Evolutionary conservation across 352 stramenopile genomes (phyloP), one percentile per base, ranked within the genome.

Genomic region (Phytophthora gonapodyides): DNA sequence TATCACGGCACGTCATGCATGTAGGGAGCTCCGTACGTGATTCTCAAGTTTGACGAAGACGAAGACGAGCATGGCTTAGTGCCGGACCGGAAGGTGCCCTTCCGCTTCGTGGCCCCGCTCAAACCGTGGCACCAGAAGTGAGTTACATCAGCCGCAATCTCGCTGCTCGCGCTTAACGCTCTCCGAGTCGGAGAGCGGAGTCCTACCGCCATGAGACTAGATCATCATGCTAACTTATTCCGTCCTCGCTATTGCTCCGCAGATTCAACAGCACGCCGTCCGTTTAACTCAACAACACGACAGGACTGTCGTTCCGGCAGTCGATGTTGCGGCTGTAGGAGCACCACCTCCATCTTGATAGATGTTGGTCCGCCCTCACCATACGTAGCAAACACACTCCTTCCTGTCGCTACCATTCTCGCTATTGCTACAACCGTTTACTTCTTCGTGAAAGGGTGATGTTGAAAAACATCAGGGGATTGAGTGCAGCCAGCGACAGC

Each of bases 11-110:
- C 27, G 27, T 31, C 5, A 31, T 31, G 27, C 27, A 52, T 50
- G 13, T 57, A 89, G 76, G 83, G 85, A 15, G 80, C 82, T 27
- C 84, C 96, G 42, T 97, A 98, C 60, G 92, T 99, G 30, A 93
- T 98, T 61, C 81, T 99, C 33, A 98, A 98, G 61, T 99, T 99
- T 62, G 96, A 99, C 64, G 96, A 99, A 74, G 97, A 99, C 61
- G 96, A 97, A 63, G 85, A 98, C 47, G 84, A 97, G 52, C 81
- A 88, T 37, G 95, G 95, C 11, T 84, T 89, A 24, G 96, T 94
- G 17, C 95, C 96, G 2, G 89, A 98, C 61, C 65, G 94, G 15
- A 95, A 97, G 47, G 91, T 99, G 9, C 93, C 94, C 0, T 95
- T 94, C 60, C 82, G 96, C 17, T 98, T 98, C 74, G 94, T 99